These are phyloP conservation scores for Leucaena leucocephala DNA, from an alignment of 306 rosid genomes.

Conservation along the genomic window DNA sequence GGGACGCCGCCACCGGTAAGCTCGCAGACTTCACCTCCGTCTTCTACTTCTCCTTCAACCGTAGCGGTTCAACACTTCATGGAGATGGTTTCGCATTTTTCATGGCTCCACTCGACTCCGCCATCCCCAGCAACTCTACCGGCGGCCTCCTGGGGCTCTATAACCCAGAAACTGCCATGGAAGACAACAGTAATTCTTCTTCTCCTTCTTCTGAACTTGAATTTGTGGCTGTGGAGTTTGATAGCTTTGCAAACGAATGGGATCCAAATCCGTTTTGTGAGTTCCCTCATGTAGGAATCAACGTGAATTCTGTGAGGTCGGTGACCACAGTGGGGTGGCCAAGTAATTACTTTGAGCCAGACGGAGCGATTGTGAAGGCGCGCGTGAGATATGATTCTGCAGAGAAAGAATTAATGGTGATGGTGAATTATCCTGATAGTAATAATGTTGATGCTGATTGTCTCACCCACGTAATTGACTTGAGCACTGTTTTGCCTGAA, in stretches of 20 bases:
- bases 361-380: constrained; percentile 17
- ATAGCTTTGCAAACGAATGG: constrained; percentile 2
- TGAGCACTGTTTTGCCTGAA: constrained; percentile 30
- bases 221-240: constrained; percentile 32
- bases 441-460: neutral
- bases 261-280: neutral
- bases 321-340: neutral
- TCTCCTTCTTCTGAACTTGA: neutral
- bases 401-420: constrained; percentile 11
- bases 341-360: neutral
- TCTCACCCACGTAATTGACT: constrained; percentile 9
- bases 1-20: neutral
- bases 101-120: constrained; percentile 5
- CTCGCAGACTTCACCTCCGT: constrained; percentile 11
- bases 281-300: constrained; percentile 34
- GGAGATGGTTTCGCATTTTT: constrained; percentile 28
- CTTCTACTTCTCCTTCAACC: constrained; percentile 17
- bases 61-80: neutral
- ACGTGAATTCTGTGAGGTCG: constrained; percentile 26
- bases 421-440: neutral
- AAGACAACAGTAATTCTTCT: neutral
- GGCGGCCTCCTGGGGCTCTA: constrained; percentile 27
- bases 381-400: constrained; percentile 26
- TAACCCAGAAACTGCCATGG: neutral
- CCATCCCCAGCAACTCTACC: neutral